A percentile compares a stretch with the other conserved stretches of the same genome.
Conservation (phyloP, 257 asterid genomes). For the Capsicum rhomboideum region DNA sequence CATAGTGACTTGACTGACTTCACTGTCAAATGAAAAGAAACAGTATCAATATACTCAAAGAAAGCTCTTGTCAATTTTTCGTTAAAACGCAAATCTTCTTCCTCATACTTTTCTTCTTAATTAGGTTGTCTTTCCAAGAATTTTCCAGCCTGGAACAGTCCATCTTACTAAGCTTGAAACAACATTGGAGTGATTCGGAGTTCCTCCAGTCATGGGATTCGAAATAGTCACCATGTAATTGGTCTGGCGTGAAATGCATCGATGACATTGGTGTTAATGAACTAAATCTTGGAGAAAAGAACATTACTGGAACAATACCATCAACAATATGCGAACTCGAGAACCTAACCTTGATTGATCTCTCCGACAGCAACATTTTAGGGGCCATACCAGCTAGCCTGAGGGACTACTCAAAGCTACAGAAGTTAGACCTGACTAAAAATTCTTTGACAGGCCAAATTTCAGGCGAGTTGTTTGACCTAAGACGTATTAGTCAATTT, state of each 20-base stretch:
- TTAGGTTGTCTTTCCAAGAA: constrained; percentile 7
- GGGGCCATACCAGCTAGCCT: constrained; percentile 11
- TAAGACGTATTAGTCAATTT: neutral
- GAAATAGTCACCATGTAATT: constrained; percentile 5
- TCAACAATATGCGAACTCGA: constrained; percentile 13
- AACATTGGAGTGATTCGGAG: constrained; percentile 32
- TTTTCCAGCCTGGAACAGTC: constrained; percentile 1
- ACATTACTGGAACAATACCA: constrained; percentile 23
- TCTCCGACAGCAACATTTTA: constrained; percentile 4
- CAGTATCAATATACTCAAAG: too few species aligned
- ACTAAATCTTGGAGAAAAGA: neutral
- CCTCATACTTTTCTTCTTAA: constrained; percentile 8
- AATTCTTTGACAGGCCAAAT: neutral
- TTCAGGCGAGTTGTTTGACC: constrained; percentile 16
- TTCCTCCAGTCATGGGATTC: constrained; percentile 33
- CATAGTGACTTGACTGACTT: too few species aligned
- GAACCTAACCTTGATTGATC: neutral
- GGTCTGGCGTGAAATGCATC: constrained; percentile 15
- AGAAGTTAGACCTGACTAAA: constrained; percentile 8
- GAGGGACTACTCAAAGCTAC: neutral
- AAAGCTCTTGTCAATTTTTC: too few species aligned
- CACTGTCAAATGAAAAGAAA: too few species aligned
- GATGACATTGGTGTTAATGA: neutral
- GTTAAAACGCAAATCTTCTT: neutral
- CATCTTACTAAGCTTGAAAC: constrained; percentile 26